Percentiles rank a stretch among this genome's conserved stretches.
Evolutionary conservation across 2,329 filamentous ascomycete genomes (phyloP).

Genomic region (Trichophyton verrucosum): DNA sequence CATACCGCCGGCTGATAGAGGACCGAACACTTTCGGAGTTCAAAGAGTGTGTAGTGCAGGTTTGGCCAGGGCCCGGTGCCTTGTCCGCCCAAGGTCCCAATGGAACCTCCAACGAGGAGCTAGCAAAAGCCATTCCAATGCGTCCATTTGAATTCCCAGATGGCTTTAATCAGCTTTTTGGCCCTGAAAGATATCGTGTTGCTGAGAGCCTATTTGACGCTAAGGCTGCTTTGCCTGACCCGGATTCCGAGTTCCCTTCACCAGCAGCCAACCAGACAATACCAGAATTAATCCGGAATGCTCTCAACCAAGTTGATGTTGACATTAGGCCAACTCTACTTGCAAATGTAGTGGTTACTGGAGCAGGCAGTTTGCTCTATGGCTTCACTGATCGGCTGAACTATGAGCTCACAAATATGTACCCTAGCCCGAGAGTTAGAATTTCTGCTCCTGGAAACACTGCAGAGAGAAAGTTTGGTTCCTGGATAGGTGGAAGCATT

Average conservation of each 20-base stretch:
- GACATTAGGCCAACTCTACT: constrained; percentile 76
- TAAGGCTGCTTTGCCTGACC: constrained; percentile 51
- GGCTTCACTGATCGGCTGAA: constrained; percentile 87
- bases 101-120: constrained; percentile 59
- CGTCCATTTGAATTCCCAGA: constrained; percentile 95
- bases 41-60: constrained; percentile 93
- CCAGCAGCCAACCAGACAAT: constrained; percentile 66
- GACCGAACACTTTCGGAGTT: constrained; percentile 89
- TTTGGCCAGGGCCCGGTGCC: constrained; percentile 71
- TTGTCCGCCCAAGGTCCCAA: constrained; percentile 41
- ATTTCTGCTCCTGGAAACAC: constrained; percentile 77
- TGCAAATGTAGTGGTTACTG: constrained; percentile 83
- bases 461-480: constrained; percentile 78
- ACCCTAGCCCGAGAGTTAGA: constrained; percentile 74
- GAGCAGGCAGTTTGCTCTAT: constrained; percentile 73
- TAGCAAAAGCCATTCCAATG: constrained; percentile 58
- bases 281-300: constrained; percentile 65
- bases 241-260: constrained; percentile 34
- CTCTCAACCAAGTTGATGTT: constrained; percentile 70
- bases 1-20: constrained; percentile 75
- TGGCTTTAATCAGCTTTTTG: constrained; percentile 91
- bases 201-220: constrained; percentile 88
- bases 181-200: constrained; percentile 71
- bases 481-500: constrained; percentile 95
- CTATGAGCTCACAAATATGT: constrained; percentile 67